Evolutionary conservation across 2,329 filamentous ascomycete genomes (phyloP), one percentile per base, ranked within the genome.

Genomic region (Teratosphaeria destructans): DNA sequence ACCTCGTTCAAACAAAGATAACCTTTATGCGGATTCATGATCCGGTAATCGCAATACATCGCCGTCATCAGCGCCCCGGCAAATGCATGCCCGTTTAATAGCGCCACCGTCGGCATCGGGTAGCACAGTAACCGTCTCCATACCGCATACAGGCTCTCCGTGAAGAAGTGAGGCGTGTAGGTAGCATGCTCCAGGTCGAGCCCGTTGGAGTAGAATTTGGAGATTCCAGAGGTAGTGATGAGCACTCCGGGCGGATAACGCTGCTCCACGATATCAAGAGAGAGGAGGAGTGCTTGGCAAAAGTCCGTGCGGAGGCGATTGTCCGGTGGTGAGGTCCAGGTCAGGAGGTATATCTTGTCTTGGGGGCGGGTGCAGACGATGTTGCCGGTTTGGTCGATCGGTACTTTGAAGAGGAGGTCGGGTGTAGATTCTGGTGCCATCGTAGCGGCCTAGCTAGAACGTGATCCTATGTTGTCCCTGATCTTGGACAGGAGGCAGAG

Each of bases 1-100:
- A 94, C 79, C 76, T 94, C 89, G 73, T 93, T 93, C 65, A 94
- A 76, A 74, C 89, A 93, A 47, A 89, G 73, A 74, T 84, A 92
- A n/a, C 89, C 90, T 23, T 81, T 79, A 1, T 79, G 69, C 0
- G 86, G 82, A 69, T 87, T 87, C 77, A 89, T 88, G 65, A 94
- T 79, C 32, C 90, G 83, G 76, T 94, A 94, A 75, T 67, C 65
- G 74, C 92, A 88, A 74, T 88, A 84, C 82, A 90, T 89, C 60
- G 88, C 83, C 10, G 88, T 77, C 85, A 94, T 92, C 62, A 92
- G 78, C n/a, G 88, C 89, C 54, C 84, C 89, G 5, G 89, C 90
- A 72, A 91, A 94, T 58, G 86, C 84, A 73, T 95, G 90, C 26
- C 89, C 89, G 67, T 90, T 90, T 58, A 93, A 70, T 8, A 91